Base-by-base conservation (phyloP, 371 early-diverging fungal genomes). In the Mucor plumbeus region DNA sequence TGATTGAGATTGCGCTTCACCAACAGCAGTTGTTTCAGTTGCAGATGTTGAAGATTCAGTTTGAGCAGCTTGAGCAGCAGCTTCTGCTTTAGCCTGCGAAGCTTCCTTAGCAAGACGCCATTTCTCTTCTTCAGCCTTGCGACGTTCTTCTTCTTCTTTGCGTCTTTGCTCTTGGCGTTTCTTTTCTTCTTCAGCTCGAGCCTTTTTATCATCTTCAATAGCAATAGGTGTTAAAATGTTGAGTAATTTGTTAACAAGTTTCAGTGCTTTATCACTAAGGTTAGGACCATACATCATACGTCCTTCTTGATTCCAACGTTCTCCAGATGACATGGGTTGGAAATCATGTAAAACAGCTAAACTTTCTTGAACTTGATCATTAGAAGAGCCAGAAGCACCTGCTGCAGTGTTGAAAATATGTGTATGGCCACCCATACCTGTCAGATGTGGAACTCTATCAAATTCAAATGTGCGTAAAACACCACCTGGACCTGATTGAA, bases 261-360 rank as follows among this genome's bases (percentile, higher is more conserved):
- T 80, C 4, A 82, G 54, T 0, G 91, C 88, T 67, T 86, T 90
- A 8, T 89, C 90, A 11, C 78, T 68, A 7, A 85, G 78, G 8
- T 82, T 63, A 9, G 74, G 65, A 5, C 95, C 94, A 73, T 88
- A 94, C 85, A 94, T 80, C 86, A 95, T 84, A 11, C 90, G 87
- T 14, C 89, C 91, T 75, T 96, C 96, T 73, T 96, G 94, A 21
- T 86, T 82, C 97, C 97, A 97, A 2, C 98, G 88, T 69, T 95
- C 94, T 15, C 81, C 65, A 1, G 94, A 91, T 5, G 88, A 80
- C 84, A 90, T 79, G 6, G 94, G 93, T 53, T 83, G 85, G 76
- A 90, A 92, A 35, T 89, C 87, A 56, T 91, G 88, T 9, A 90
- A 80, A 5, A 87, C 77, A 5, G 85, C 65, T 44, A 88, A 74